Base-by-base conservation (phyloP, 176 grass and related monocot species). In the Eragrostis curvula region DNA sequence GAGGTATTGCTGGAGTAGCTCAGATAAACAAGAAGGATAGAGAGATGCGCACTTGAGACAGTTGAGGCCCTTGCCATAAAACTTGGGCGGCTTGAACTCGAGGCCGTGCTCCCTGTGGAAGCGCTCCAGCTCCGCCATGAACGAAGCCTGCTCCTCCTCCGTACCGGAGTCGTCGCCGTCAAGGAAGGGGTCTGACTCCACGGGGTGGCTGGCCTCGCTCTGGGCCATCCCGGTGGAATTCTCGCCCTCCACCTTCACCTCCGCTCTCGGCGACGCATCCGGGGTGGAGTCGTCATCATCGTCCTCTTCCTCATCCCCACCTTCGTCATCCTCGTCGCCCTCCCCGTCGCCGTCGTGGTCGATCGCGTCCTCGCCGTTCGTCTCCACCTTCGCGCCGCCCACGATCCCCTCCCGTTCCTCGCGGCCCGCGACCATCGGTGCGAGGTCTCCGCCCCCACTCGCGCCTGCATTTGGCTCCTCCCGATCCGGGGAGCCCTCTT, bases 1-100 rank as follows among this genome's bases (percentile, higher is more conserved):
- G 72, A 66, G 28, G 56, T 49, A 65, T 16, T 39, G 55, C 36
- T 66, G 39, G 58, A 43, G 3, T 55, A 66, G 46, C 42, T 82
- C 17, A 66, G 49, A 82, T 48, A 85, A 73, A 58, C 27, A 23
- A 53, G 44, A 39, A 30, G 25, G 17, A 3, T 15, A 72, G 42
- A 29, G 28, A 47, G 65, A 30, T 40, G 82, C 93, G 68, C 62
- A 99, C 97, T 99, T 99, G 80, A 99, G 93, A 80, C 97, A 99
- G 86, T 99, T 99, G 50, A 99, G 72, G 64, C 91, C 97, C 83
- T 96, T 91, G 56, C 93, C 97, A n/a, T 99, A 99, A 66, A 99
- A 99, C 86, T 94, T 99, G 25, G 97, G 97, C 43, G 97, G 83
- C 85, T 99, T 99, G 87, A 96, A 99, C 80, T 99, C 97, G 74